A percentile compares a stretch with the other conserved stretches of the same genome.
Evolutionary conservation across 192 early-diverging fungal genomes (phyloP).

Genomic region (Geranomyces variabilis): DNA sequence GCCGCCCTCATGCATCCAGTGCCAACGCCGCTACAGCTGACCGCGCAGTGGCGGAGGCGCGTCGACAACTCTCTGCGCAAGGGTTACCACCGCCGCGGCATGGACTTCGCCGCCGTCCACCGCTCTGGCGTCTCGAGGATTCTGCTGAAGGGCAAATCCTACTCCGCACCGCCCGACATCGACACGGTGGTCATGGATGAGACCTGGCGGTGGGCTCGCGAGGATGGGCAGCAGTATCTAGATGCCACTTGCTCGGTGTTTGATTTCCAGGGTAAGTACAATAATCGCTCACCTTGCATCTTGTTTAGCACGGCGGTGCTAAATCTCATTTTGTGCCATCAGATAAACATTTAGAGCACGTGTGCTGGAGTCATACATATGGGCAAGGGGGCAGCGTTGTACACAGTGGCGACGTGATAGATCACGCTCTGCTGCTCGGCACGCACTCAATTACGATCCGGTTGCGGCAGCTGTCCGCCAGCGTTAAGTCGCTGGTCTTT

Average conservation of each 20-base stretch:
- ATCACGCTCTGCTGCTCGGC: constrained; percentile 18
- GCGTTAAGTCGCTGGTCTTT: constrained; percentile 35
- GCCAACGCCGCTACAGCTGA: constrained; percentile 27
- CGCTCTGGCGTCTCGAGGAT: constrained; percentile 37
- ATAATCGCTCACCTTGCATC: not conserved
- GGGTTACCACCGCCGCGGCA: constrained; percentile 40
- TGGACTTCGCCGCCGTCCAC: constrained; percentile 40
- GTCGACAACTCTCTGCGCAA: constrained; percentile 32
- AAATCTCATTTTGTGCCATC: not conserved
- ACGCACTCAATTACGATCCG: constrained; percentile 36
- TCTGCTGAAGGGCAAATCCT: constrained; percentile 39
- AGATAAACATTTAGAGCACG: constrained; percentile 1
- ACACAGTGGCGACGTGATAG: constrained; percentile 37
- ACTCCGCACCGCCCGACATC: constrained; percentile 29
- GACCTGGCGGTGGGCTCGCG: constrained; percentile 32
- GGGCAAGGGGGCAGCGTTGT: constrained; percentile 9
- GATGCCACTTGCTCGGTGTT: constrained; percentile 35
- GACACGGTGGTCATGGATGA: constrained; percentile 43
- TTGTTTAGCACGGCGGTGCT: too few species aligned
- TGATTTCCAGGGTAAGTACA: constrained; percentile 26
- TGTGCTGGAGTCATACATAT: not conserved
- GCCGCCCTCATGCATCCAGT: constrained; percentile 17
- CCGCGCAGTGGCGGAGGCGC: constrained; percentile 16
- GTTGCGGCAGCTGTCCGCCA: constrained; percentile 12
- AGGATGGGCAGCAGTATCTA: constrained; percentile 10